phyloP scores from a whole-genome alignment of 75 land plant genomes.

The Selaginella tamariscina region DNA sequence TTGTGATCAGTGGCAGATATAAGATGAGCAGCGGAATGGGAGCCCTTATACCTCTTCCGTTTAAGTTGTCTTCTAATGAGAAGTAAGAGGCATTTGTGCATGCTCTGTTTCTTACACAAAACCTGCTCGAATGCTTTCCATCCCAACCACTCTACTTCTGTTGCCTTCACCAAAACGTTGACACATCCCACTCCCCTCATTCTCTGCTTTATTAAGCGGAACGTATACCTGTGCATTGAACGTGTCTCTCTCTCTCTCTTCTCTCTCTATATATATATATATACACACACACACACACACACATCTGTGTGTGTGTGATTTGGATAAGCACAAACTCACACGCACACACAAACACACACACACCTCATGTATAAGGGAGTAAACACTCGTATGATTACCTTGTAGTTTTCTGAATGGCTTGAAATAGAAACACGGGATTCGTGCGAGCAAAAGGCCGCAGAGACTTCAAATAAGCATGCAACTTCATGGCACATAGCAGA shows the following conservation, averaged over 20 bases:
- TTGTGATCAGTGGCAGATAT: slow-evolving; percentile 55
- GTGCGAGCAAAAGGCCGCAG: slow-evolving; percentile 25
- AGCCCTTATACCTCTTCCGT: slow-evolving; percentile 9
- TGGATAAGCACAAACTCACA: too few species aligned
- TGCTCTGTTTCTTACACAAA: slow-evolving; percentile 60
- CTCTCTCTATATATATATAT: neutral
- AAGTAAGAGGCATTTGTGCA: slow-evolving; percentile 36
- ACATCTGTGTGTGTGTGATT: too few species aligned
- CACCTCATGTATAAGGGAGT: too few species aligned
- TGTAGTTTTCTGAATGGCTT: slow-evolving; percentile 32
- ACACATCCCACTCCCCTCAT: slow-evolving; percentile 22
- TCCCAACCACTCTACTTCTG: slow-evolving; percentile 71
- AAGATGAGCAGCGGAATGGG: slow-evolving; percentile 21
- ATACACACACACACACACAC: too few species aligned
- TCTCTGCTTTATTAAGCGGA: slow-evolving; percentile 43
- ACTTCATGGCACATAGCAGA: slow-evolving; percentile 93
- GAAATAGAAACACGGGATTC: slow-evolving; percentile 23
- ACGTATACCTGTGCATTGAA: slow-evolving; percentile 44
- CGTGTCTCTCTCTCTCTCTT: neutral
- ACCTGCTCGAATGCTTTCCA: slow-evolving; percentile 44
- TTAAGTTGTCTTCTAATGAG: slow-evolving; percentile 32
- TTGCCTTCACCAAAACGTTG: slow-evolving; percentile 23
- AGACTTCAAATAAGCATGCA: slow-evolving; percentile 52
- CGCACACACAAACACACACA: too few species aligned
- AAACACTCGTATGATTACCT: too few species aligned